phyloP scores from a whole-genome alignment of 306 rosid genomes.

The Cicer arietinum region DNA sequence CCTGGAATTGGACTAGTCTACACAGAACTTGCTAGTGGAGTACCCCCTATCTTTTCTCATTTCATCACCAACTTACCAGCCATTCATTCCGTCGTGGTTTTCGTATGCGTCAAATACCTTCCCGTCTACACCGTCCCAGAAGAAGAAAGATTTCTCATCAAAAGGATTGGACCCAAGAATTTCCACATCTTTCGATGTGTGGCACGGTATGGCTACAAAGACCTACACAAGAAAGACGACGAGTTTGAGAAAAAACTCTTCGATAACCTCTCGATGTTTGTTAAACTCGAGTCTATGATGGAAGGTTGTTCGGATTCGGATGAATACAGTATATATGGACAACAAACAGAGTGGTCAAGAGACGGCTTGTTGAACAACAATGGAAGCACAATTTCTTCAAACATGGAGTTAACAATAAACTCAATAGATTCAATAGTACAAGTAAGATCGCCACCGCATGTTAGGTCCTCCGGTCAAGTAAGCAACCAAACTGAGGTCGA shows the following conservation, averaged over 20 bases:
- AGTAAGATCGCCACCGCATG: constrained; percentile 53
- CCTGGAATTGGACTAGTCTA: constrained; percentile 97
- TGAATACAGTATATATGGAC: constrained; percentile 66
- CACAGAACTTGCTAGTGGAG: constrained; percentile 95
- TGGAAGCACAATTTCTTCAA: constrained; percentile 50
- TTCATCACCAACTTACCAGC: constrained; percentile 98
- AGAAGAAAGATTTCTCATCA: constrained; percentile 89
- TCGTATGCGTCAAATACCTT: constrained; percentile 93
- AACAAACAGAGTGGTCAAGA: constrained; percentile 55
- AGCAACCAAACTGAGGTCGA: constrained; percentile 72
- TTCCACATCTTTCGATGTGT: constrained; percentile 95
- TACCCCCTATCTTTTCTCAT: constrained; percentile 95
- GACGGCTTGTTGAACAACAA: constrained; percentile 47
- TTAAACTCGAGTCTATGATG: constrained; percentile 86
- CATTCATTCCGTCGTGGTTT: constrained; percentile 87
- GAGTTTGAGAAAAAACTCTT: constrained; percentile 89
- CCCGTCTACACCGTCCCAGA: constrained; percentile 93
- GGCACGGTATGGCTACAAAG: constrained; percentile 90
- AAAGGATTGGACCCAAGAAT: constrained; percentile 83
- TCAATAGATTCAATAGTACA: constrained; percentile 74
- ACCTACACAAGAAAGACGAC: constrained; percentile 83
- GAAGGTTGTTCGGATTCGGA: constrained; percentile 93
- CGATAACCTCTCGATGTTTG: constrained; percentile 67
- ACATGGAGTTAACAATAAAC: constrained; percentile 54
- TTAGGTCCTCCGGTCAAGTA: constrained; percentile 48